Evolutionary conservation across 2,329 filamentous ascomycete species (phyloP).

Genomic region (Nemania sp.): DNA sequence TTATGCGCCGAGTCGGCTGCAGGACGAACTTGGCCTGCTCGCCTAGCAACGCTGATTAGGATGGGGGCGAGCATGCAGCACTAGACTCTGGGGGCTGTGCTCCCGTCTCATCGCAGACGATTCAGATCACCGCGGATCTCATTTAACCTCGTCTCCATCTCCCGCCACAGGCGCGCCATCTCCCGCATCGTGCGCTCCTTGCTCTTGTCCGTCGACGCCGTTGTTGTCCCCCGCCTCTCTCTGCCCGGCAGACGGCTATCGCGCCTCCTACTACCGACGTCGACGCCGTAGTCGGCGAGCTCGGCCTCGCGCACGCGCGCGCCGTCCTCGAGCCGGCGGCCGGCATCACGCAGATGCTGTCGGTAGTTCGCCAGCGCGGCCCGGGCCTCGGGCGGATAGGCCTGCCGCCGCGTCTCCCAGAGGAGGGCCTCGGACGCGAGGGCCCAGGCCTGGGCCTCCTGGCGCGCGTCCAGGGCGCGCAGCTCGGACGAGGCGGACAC

Average conservation of each 20-base stretch:
- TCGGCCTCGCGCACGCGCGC: conserved; percentile 48
- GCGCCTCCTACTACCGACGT: conserved; percentile 30
- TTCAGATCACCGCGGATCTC: conserved; percentile 55
- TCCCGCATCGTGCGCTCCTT: conserved; percentile 59
- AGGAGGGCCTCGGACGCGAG: conserved; percentile 44
- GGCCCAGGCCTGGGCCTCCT: conserved; percentile 50
- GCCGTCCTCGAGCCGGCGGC: conserved; percentile 50
- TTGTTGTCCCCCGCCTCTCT: conserved; percentile 10
- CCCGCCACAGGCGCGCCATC: conserved; percentile 55
- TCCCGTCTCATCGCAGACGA: conserved; percentile 35
- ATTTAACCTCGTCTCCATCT: conserved; percentile 55
- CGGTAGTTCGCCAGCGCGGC: conserved; percentile 53
- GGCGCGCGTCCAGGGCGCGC: conserved; percentile 50
- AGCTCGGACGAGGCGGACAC: conserved; percentile 57
- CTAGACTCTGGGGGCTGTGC: too few species aligned
- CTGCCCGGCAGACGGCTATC: conserved; percentile 23
- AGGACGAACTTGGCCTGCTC: too few species aligned
- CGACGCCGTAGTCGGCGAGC: conserved; percentile 56
- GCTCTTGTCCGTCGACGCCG: conserved; percentile 22
- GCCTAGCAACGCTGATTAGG: too few species aligned
- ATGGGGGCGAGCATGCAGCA: too few species aligned
- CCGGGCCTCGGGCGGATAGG: conserved; percentile 50
- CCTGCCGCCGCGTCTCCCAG: conserved; percentile 43
- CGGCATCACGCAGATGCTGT: conserved; percentile 55
- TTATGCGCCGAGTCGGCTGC: too few species aligned